A percentile compares a stretch with the other conserved stretches of the same genome.
Conservation (phyloP, 257 asterid genomes). For the Datura wrightii region DNA sequence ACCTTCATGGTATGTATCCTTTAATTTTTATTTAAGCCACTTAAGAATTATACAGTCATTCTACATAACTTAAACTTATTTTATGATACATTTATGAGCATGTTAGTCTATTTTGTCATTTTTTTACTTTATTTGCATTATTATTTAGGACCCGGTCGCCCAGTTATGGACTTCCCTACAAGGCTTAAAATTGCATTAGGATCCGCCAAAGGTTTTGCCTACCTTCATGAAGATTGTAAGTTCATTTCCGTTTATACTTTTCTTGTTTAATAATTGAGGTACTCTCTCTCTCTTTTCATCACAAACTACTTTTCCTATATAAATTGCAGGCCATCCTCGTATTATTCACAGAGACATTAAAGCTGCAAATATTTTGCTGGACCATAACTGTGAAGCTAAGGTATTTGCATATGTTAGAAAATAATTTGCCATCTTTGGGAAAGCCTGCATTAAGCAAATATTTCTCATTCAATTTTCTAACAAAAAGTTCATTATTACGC, state of each 20-base stretch:
- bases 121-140: background rate
- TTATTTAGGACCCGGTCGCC: conserved; percentile 55
- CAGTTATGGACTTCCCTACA: conserved; percentile 72
- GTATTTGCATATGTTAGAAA: conserved; percentile 38
- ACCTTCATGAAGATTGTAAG: conserved; percentile 92
- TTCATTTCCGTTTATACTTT: background rate
- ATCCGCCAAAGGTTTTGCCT: conserved; percentile 90
- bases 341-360: conserved; percentile 91
- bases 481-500: background rate
- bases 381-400: conserved; percentile 76
- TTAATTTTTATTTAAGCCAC: background rate
- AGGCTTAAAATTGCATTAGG: conserved; percentile 82
- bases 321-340: conserved; percentile 82
- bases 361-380: conserved; percentile 81
- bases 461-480: background rate
- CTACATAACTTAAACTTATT: background rate
- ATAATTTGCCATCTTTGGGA: background rate
- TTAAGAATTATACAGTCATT: background rate
- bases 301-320: background rate
- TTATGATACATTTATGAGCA: background rate
- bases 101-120: background rate
- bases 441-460: background rate
- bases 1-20: conserved; percentile 53
- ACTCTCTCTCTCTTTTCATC: background rate
- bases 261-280: too few species aligned